Base-by-base conservation (phyloP, 1,284 basidiomycete species). In the Fistulinella cinereoalba region DNA sequence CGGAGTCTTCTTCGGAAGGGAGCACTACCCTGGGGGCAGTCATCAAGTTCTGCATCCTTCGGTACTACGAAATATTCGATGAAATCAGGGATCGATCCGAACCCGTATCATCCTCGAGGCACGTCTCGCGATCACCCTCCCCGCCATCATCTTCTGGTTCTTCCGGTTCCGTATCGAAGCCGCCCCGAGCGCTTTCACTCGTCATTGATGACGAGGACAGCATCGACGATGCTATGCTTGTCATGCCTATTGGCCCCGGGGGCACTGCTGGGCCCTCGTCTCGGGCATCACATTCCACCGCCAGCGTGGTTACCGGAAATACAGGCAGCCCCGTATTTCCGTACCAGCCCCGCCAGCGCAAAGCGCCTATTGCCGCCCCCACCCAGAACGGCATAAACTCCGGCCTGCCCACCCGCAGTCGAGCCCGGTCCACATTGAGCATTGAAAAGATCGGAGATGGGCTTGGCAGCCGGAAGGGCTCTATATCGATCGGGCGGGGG, bases 31-130 rank as follows among this genome's bases (percentile, higher is more conserved):
- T 92, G 0, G 88, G 88, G 4, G 72, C 75, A 44, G 70, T 92
- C 40, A 71, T 92, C 62, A 82, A 83, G 57, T 68, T 88, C 29
- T 91, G 87, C 65, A 90, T 92, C 47, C 78, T 87, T 56, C 77
- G 80, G 36, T 92, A 91, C 62, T 91, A 85, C 62, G 90, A 92
- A 62, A 72, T 92, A 27, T 92, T 92, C 58, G 88, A 92, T 58
- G 86, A 91, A 55, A 67, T 84, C 16, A 68, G 64, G 48, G 88
- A 89, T 65, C 76, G 81, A 16, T 76, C 73, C 45, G 86, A 88
- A 56, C 80, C 81, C 2, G 53, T 80, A 16, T 68, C 67, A n/a
- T 52, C 57, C 43, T 43, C 51, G 15, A 56, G 51, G 47, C 56
- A 13, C 42, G 53, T 46, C 40, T 60, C 46, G 12, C 62, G 52